Base-by-base conservation (phyloP, 208 protist species). In the Acanthamoeba sp. region DNA sequence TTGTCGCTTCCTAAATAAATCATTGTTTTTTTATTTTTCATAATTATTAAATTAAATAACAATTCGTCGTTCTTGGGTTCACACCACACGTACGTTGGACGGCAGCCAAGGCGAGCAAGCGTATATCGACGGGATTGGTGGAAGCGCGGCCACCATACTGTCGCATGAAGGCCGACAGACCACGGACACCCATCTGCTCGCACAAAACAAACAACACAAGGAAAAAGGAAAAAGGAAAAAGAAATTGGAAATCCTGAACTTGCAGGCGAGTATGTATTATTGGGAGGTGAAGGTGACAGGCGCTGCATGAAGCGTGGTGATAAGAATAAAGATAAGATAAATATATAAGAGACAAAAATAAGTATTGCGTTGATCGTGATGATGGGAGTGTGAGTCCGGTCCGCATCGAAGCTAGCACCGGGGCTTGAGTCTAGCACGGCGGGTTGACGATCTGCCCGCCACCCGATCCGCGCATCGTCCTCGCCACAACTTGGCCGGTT, bases 391-490 rank as follows among this genome's bases (percentile, higher is more conserved):
- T 1, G 45, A 7, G 45, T 6, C 45, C 0, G 45, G 48, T 9
- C 48, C 18, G 48, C 48, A 52, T 16, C 14, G 14, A 9, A 16
- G 48, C 48, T 16, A 52, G 10, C 14, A 16, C 14, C 48, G 5
- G 9, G 14, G 50, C 4, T 55, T 16, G 50, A n/a, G n/a, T 29
- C 12, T 71, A 87, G 78, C 78, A 87, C 78, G 78, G 45, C 22
- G 78, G 78, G 27, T 87, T 87, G 45, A 59, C 24, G 78, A 87
- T 59, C 78, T 87, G 78, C 9, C 78, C 78, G 45, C 78, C 48
- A 29, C 78, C 78, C 2, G 78, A 52, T 9, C 78, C 78, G 3
- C 32, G 78, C 48, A 87, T 16, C 9, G 78, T 87, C 22, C 78
- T 34, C 6, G 78, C 78, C 18, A 87, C 78, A 45, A 87, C 48